Conservation (phyloP, 2,329 filamentous ascomycete species). For the Trichoderma oligosporum region DNA sequence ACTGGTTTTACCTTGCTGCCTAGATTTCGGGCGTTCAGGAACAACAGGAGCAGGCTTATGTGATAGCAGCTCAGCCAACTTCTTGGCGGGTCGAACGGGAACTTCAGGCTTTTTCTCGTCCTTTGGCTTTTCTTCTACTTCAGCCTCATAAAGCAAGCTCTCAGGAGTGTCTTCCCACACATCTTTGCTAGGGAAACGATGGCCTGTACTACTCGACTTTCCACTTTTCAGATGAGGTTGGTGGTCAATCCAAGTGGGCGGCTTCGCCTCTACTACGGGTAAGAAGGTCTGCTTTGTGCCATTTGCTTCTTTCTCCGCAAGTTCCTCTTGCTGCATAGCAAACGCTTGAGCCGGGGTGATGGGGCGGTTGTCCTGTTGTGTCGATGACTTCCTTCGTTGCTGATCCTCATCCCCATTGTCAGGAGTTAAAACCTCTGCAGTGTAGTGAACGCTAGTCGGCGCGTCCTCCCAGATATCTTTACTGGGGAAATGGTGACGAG, state of each 20-base stretch:
- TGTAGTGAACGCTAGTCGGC: conserved; percentile 75
- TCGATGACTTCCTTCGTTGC: conserved; percentile 28
- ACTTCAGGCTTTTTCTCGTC: conserved; percentile 24
- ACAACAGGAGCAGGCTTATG: conserved; percentile 44
- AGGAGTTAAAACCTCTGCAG: conserved; percentile 79
- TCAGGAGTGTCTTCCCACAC: conserved; percentile 94
- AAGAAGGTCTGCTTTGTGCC: conserved; percentile 31
- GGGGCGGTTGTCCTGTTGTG: conserved; percentile 33
- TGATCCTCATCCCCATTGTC: conserved; percentile 42
- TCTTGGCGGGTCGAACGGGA: conserved; percentile 36
- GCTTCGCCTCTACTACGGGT: conserved; percentile 33
- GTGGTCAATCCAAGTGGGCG: conserved; percentile 45
- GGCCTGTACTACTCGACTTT: conserved; percentile 46
- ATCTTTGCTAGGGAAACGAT: conserved; percentile 83
- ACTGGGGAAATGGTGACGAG: conserved; percentile 76
- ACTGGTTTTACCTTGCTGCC: conserved; percentile 39
- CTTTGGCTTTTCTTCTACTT: conserved; percentile 47
- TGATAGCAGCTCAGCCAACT: conserved; percentile 32
- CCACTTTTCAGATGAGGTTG: conserved; percentile 51
- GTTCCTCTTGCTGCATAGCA: conserved; percentile 61
- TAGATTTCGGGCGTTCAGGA: conserved; percentile 54
- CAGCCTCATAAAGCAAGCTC: conserved; percentile 74
- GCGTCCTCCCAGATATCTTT: conserved; percentile 97
- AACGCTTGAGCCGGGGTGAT: conserved; percentile 62
- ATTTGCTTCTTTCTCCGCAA: conserved; percentile 54